Evolutionary conservation across 805 yeast genomes (phyloP).

Genomic region (Starmerella geochares): DNA sequence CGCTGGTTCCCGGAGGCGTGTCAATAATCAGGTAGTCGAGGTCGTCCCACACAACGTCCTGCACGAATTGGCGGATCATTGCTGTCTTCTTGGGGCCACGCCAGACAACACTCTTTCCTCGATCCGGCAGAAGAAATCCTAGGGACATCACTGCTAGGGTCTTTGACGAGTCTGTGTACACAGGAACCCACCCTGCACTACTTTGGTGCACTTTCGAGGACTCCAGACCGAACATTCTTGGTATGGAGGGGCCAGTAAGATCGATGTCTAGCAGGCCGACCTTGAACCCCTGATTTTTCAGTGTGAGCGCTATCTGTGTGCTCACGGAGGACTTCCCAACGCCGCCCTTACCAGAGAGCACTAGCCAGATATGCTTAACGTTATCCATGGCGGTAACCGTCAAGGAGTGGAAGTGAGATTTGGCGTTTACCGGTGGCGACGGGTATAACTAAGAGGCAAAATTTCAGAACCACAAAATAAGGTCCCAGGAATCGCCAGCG

Average conservation of each 20-base stretch:
- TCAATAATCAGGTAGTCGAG: conserved; percentile 73
- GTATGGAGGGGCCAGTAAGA: conserved; percentile 91
- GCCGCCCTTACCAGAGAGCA: conserved; percentile 77
- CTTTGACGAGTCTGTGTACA: conserved; percentile 38
- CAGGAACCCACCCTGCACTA: conserved; percentile 87
- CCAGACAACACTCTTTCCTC: conserved; percentile 94
- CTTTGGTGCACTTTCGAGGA: conserved; percentile 68
- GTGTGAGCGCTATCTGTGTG: conserved; percentile 79
- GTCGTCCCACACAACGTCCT: conserved; percentile 85
- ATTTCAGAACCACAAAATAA: neutral
- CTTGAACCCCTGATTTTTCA: conserved; percentile 56
- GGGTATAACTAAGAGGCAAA: conserved; percentile 4
- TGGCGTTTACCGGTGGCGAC: neutral
- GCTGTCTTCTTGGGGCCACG: conserved; percentile 98
- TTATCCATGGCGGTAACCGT: conserved; percentile 16
- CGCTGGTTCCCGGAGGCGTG: conserved; percentile 98
- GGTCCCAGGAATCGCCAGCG: neutral
- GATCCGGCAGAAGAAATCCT: conserved; percentile 72
- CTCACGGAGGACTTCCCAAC: conserved; percentile 96
- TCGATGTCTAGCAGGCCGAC: conserved; percentile 97
- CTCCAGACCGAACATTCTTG: conserved; percentile 93
- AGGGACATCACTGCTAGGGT: conserved; percentile 67
- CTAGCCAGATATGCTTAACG: conserved; percentile 64
- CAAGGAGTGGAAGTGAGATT: neutral
- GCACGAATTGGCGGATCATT: conserved; percentile 86